Base-by-base conservation (phyloP, 306 rosid genomes). In the Vigna radiata region DNA sequence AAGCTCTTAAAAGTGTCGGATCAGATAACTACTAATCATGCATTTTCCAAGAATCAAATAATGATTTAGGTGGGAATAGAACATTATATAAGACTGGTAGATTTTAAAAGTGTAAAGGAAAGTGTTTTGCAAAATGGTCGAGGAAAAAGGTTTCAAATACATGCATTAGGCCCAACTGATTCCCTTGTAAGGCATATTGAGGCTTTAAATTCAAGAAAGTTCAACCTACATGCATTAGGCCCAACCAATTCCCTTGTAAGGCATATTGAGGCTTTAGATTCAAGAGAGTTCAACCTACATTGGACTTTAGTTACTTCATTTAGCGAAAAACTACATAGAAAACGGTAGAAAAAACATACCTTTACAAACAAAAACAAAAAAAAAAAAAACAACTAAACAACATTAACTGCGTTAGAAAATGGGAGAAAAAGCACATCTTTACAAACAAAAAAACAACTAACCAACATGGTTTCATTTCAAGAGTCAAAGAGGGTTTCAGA, bases 21-120 rank as follows among this genome's bases (percentile, higher is more conserved):
- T 70, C 48, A 63, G 59, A 63, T 55, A 46, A 44, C 27, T 12
- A 8, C 27, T 12, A 8, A 1, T 4, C 33, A 18, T 36, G 4
- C 33, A 27, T 36, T 43, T 52, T 53, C 29, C 29, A 18, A 50
- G 29, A 62, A 61, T 50, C 37, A 44, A 60, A 78, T 36, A 50
- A 70, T 41, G 36, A 19, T 5, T 33, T 3, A 31, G 39, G 47
- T 5, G 47, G 41, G 15, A 29, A 60, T 6, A 6, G 8, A 29
- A 29, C 41, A 60, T 60, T 13, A 14, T 9, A 60, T 13, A 59
- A 58, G 27, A 58, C 6, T 27, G 29, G 11, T 15, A 60, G 5
- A 29, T 41, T 2, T 14, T 43, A 15, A 15, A 60, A 29, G 19
- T 15, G 44, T 61, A 43, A 15, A 61, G 43, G 21, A 13, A 16